A percentile compares a stretch with the other conserved stretches of the same genome.
These are phyloP conservation scores for Lactarius trivialis DNA, from an alignment of 768 basidiomycete genomes.

Conservation along the genomic window DNA sequence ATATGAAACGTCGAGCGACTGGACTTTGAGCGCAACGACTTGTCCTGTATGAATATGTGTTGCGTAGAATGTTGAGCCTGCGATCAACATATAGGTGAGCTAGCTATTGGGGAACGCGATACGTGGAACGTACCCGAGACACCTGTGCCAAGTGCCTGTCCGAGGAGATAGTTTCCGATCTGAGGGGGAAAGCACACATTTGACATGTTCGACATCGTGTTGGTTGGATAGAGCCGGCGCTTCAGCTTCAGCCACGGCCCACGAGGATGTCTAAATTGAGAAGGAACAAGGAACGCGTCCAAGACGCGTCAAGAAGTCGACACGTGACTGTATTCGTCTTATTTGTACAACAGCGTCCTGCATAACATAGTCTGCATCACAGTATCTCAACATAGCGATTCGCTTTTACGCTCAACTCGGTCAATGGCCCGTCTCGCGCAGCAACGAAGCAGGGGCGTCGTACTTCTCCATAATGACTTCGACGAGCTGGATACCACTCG, in stretches of 20 bases:
- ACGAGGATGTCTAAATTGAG: neutral
- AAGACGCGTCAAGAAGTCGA: neutral
- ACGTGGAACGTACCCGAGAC: constrained; percentile 51
- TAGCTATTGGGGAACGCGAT: neutral
- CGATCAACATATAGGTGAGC: neutral
- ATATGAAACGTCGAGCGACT: constrained; percentile 62
- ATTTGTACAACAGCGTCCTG: neutral
- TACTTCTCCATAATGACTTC: constrained; percentile 70
- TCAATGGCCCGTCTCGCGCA: too few relatives aligned
- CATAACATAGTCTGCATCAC: neutral
- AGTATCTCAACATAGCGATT: constrained; percentile 36
- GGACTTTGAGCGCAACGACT: constrained; percentile 68
- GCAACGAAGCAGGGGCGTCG: constrained; percentile 65
- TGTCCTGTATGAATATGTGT: constrained; percentile 48
- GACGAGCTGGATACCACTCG: constrained; percentile 68
- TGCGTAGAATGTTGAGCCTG: constrained; percentile 69
- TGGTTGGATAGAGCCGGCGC: neutral
- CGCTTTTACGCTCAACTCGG: constrained; percentile 47
- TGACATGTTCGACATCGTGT: constrained; percentile 10
- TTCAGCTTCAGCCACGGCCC: neutral
- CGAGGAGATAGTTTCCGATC: constrained; percentile 58
- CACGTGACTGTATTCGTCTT: constrained; percentile 10
- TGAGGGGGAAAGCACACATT: constrained; percentile 27
- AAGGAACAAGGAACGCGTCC: neutral
- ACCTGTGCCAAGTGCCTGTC: constrained; percentile 57